Percentiles rank a stretch among this genome's conserved stretches.
These are phyloP conservation scores for Penicillium sp. DNA, from an alignment of 2,329 filamentous ascomycete species.

Conservation along the genomic window DNA sequence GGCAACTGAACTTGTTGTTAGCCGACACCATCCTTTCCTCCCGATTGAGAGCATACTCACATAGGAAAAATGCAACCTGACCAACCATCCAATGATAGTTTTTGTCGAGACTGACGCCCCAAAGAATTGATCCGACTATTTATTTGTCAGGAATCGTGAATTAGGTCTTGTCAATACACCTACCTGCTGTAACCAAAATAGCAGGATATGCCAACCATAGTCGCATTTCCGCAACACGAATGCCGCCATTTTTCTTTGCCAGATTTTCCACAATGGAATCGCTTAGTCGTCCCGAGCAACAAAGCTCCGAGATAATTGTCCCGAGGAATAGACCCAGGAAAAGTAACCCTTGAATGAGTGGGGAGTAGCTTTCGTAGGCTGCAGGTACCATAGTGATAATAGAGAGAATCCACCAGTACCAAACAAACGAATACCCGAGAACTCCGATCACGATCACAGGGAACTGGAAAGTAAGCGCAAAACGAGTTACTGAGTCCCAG, in stretches of 20 bases:
- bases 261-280: slow-evolving; percentile 52
- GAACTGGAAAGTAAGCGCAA: slow-evolving; percentile 49
- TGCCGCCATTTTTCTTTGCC: slow-evolving; percentile 44
- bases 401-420: slow-evolving; percentile 59
- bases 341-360: slow-evolving; percentile 53
- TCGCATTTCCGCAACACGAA: slow-evolving; percentile 54
- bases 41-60: slow-evolving; percentile 34
- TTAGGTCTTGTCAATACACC: slow-evolving; percentile 6
- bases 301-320: slow-evolving; percentile 51
- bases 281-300: slow-evolving; percentile 54
- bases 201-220: slow-evolving; percentile 58
- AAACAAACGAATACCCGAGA: slow-evolving; percentile 52
- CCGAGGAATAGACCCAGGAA: slow-evolving; percentile 56
- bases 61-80: slow-evolving; percentile 56
- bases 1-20: slow-evolving; percentile 41
- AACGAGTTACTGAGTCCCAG: slow-evolving; percentile 48
- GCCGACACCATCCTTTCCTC: not conserved
- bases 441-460: slow-evolving; percentile 48
- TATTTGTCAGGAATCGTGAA: not conserved
- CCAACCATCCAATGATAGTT: slow-evolving; percentile 58
- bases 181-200: slow-evolving; percentile 45
- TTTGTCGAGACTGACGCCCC: slow-evolving; percentile 56
- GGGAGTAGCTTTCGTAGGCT: slow-evolving; percentile 50
- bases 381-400: slow-evolving; percentile 55
- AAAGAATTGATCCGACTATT: slow-evolving; percentile 51